Conservation (phyloP, 2,329 filamentous ascomycete species). For the Aspergillus sp. region DNA sequence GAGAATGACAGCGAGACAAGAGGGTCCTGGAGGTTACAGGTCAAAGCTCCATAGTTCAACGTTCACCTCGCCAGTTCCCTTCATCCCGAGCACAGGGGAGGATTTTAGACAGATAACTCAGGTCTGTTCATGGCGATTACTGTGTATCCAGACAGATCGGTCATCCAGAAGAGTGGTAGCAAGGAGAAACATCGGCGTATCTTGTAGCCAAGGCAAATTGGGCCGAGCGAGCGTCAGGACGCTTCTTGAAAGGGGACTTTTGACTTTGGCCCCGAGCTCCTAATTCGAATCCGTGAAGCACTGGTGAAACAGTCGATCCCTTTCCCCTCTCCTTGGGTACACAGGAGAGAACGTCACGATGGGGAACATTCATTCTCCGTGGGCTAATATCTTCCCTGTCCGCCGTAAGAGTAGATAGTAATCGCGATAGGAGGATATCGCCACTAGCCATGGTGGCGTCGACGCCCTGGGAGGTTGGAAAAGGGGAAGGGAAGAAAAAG, state of each 20-base stretch:
- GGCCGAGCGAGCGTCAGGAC: constrained; percentile 1
- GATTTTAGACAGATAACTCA: too few species aligned
- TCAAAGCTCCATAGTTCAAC: constrained; percentile 1
- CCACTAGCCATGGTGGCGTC: neutral
- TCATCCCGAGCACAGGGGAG: too few species aligned
- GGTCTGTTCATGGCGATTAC: too few species aligned
- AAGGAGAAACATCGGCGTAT: neutral
- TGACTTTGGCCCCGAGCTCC: constrained; percentile 12
- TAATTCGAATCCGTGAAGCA: constrained; percentile 16
- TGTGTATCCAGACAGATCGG: too few species aligned
- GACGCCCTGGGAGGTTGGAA: neutral
- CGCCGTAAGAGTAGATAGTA: neutral
- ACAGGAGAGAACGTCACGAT: neutral
- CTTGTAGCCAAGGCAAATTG: neutral
- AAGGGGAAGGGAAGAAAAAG: neutral
- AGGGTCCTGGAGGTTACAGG: neutral
- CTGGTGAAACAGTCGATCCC: constrained; percentile 21
- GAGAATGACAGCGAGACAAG: constrained; percentile 1
- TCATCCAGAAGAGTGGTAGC: too few species aligned
- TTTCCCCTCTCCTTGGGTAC: constrained; percentile 5
- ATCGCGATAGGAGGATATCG: neutral
- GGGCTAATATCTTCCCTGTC: neutral
- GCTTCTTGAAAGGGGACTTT: neutral
- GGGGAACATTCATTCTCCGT: neutral
- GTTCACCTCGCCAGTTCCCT: neutral